Evolutionary conservation across 2,329 filamentous ascomycete species (phyloP), one percentile per base, ranked within the genome.

Genomic region (Neobulgaria alba): DNA sequence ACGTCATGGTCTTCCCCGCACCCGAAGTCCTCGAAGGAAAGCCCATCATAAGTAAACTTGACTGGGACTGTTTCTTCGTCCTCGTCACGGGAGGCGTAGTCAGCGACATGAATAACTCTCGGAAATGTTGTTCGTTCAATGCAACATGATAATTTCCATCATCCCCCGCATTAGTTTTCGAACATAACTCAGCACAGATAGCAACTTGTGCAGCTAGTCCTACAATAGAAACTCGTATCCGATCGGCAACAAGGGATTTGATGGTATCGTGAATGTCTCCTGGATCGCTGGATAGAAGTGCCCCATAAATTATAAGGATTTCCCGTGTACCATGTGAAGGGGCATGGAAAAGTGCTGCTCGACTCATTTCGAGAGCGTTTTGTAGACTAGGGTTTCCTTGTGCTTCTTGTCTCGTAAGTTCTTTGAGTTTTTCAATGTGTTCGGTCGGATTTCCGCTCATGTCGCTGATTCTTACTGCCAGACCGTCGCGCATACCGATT

Each of bases 251-350:
- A 20, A 95, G 82, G 26, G 75, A 75, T 36, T 71, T 69, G 57
- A 96, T 87, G 0, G 90, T 96, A 52, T 88, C 79, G 65, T 95
- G 86, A 44, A 98, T 95, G 61, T 98, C 92, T 45, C 89, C 88
- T 0, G 92, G 92, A 57, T 98, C 92, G 52, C 85, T 84, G 23
- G 87, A 90, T 31, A 94, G 74, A 5, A 98, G 73, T 9, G 90
- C 90, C 29, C 92, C 92, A 59, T 92, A 94, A 36, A 96, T 77
- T 43, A 98, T 78, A 26, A 98, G 78, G 5, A 95, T 81, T 63
- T 98, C 92, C 49, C 92, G 72, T 1, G 92, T 98, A 34, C 92
- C 90, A 59, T 98, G 92, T 14, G 82, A 85, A 1, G 92, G 92
- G 1, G 90, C 85, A 63, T 96, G 87, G 56, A 85, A 95, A n/a